Evolutionary conservation across 768 basidiomycete species (phyloP), one percentile per base, ranked within the genome.

Genomic region (Russula brevipes): DNA sequence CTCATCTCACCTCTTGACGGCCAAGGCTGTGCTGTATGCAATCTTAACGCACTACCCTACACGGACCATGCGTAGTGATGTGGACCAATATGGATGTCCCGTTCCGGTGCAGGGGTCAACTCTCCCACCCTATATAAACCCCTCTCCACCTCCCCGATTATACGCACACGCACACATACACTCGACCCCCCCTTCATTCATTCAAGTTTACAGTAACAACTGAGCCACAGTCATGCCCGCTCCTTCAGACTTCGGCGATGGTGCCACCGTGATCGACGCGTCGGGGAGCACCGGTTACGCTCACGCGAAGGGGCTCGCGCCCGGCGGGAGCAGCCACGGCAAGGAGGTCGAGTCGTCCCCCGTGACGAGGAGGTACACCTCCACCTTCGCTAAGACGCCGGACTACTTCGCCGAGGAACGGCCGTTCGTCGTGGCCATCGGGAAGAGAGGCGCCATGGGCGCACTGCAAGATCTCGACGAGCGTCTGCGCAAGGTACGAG

Each of bases 401-500:
- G 65, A 72, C 50, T 70, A 69, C 55, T 67, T 71, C 54, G 67
- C 83, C 6, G 79, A 82, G 61, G 82, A 85, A 35, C 75, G 86
- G 47, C 85, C 86, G 0, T 91, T 89, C 77, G 87, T 90, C 67
- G 79, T 92, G 52, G 79, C 76, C 2, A 88, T 92, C 60, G 80
- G 78, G 16, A 84, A 81, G 69, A 79, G 79, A n/a, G 88, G 89
- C 49, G 70, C 91, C 36, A 81, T 86, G 62, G 79, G 73, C 38
- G 91, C 91, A 9, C 72, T 93, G 42, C 78, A 88, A 71, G 85
- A 84, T 70, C 82, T 92, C 45, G 86, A 93, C 68, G 59, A 59
- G 49, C 84, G 89, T 70, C 79, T 93, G 24, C 73, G 75, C 41
- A 68, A 79, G 60, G 88, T 85, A 53, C 16, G 46, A 16, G 10